Evolutionary conservation across 306 rosid species (phyloP), one percentile per base, ranked within the genome.

Genomic region (Rosa rugosa): DNA sequence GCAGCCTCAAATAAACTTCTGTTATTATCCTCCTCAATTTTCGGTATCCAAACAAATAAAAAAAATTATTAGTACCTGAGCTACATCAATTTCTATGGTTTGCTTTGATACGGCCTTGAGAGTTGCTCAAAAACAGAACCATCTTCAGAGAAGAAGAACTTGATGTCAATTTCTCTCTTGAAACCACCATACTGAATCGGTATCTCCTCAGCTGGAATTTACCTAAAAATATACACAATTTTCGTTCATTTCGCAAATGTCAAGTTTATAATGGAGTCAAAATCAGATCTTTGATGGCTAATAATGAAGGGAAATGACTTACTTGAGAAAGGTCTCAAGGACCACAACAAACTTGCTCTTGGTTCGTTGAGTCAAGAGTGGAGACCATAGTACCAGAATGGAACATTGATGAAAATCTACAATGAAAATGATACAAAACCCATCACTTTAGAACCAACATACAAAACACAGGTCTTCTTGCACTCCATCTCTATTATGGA

Each of bases 341-440:
- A 81, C 85, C 47, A 84, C 71, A 6, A 86, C 90, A n/a, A 86
- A 75, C 65, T 86, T 86, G 87, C 89, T 86, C 82, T 84, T 93
- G 41, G 93, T 93, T 88, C 98, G 83, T 80, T 88, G 95, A 14
- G 98, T 93, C 67, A 93, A 77, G 87, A 93, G 91, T 27, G 98
- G 89, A 63, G 91, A 84, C 46, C 91, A 67, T 31, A 93, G 83
- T 89, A 94, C 99, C 99, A 94, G 85, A 92, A 92, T 0, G 99
- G 99, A 56, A 88, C 97, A 75, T 94, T 94, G 82, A 94, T 92
- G 84, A 94, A 92, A 51, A 92, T 81, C 98, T 94, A 78, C 69
- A 59, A 7, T 13, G 73, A 51, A 40, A 75, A 49, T 16, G 18
- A 53, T 13, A 70, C 4, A 78, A 45, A 79, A 6, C 53, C 45